Evolutionary conservation across 202 grass and related monocot species (phyloP).

Genomic region (Carex sylvatica): DNA sequence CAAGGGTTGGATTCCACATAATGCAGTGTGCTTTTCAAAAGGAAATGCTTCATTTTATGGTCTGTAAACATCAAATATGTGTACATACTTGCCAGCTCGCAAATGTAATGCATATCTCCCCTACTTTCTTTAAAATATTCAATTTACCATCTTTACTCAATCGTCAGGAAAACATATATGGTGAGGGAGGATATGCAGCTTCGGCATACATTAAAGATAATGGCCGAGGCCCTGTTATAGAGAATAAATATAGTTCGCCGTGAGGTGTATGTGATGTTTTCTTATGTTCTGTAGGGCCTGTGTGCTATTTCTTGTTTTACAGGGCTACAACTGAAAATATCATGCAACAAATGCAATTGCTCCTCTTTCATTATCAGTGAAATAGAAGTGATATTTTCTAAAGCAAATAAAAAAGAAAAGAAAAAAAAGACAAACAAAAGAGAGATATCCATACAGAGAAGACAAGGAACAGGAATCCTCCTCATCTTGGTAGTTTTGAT

Average conservation of each 20-base stretch:
- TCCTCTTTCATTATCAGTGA: background rate
- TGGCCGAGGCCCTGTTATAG: background rate
- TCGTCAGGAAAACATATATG: background rate
- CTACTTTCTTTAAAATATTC: background rate
- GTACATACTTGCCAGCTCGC: background rate
- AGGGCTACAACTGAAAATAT: background rate
- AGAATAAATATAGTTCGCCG: background rate
- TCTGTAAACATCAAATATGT: background rate
- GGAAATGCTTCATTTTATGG: background rate
- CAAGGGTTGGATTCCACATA: background rate
- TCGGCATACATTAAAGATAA: background rate
- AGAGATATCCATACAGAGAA: constrained; percentile 69
- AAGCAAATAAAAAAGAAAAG: constrained; percentile 3
- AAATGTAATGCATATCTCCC: background rate
- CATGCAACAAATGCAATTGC: background rate
- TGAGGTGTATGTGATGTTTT: background rate
- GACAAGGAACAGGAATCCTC: constrained; percentile 75
- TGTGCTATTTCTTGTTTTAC: background rate
- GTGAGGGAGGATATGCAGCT: background rate
- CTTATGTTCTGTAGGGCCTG: background rate
- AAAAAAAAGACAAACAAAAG: background rate
- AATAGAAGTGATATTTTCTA: background rate
- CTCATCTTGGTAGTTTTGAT: constrained; percentile 59
- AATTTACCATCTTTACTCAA: background rate
- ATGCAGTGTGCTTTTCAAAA: background rate